Percentiles rank a stretch among this genome's conserved stretches.
phyloP scores from a whole-genome alignment of 2,329 filamentous ascomycete species.

The Fusarium vanettenii region DNA sequence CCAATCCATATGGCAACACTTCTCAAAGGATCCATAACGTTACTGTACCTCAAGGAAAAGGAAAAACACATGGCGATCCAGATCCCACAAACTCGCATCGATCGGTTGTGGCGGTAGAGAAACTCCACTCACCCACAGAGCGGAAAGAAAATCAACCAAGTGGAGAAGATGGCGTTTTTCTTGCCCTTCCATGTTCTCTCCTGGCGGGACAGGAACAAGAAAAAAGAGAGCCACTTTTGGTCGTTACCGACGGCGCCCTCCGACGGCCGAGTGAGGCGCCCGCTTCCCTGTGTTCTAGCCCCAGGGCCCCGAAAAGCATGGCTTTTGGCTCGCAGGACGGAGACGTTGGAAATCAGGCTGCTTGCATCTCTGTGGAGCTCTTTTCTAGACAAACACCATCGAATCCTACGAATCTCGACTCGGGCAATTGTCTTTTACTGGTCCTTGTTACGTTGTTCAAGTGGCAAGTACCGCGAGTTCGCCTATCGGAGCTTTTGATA shows the following conservation, averaged over 20 bases:
- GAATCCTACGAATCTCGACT: not conserved
- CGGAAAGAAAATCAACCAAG: not conserved
- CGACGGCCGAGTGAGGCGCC: constrained; percentile 27
- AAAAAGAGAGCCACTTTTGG: constrained; percentile 5
- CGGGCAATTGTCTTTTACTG: not conserved
- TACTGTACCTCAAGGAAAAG: not conserved
- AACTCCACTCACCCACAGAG: constrained; percentile 17
- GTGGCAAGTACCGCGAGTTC: not conserved
- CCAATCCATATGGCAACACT: not conserved
- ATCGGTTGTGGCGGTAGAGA: constrained; percentile 33
- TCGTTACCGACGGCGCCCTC: constrained; percentile 38
- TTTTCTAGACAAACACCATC: not conserved
- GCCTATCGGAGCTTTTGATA: not conserved
- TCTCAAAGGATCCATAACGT: not conserved
- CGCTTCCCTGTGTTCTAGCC: constrained; percentile 20
- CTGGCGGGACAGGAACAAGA: not conserved
- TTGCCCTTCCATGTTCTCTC: not conserved
- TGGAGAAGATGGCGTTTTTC: not conserved
- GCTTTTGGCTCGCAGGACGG: constrained; percentile 1
- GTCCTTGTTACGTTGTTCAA: not conserved
- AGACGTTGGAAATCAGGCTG: not conserved
- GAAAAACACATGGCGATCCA: not conserved
- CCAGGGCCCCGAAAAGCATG: not conserved
- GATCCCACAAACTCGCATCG: constrained; percentile 23
- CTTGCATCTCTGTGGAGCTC: not conserved